These are phyloP conservation scores for Xylariaceae sp. DNA, from an alignment of 2,329 filamentous ascomycete species.

Conservation along the genomic window DNA sequence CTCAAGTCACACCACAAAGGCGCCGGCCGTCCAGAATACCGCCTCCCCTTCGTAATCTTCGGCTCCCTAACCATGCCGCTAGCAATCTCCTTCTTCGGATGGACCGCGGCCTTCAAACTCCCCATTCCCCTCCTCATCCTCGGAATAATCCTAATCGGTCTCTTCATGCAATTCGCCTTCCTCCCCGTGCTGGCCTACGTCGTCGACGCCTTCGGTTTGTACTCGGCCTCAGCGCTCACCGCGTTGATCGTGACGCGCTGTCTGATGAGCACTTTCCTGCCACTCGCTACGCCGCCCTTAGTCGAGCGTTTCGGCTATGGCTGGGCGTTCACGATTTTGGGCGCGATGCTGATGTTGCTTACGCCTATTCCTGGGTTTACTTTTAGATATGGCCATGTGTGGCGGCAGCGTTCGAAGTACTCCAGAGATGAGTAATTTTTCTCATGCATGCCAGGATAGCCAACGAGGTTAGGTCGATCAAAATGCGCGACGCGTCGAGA, in stretches of 20 bases:
- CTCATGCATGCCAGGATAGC: too few species aligned
- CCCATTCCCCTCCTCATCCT: constrained; percentile 44
- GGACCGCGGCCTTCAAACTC: constrained; percentile 43
- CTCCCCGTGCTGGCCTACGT: constrained; percentile 55
- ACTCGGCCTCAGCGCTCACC: constrained; percentile 56
- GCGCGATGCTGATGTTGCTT: constrained; percentile 39
- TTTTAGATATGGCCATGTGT: constrained; percentile 48
- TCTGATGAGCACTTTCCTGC: constrained; percentile 56
- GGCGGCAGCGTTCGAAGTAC: constrained; percentile 51
- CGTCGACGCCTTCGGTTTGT: constrained; percentile 55
- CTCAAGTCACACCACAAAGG: constrained; percentile 41
- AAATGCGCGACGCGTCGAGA: too few species aligned
- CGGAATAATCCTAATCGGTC: constrained; percentile 44
- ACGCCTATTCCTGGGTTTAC: constrained; percentile 51
- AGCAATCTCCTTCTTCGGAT: constrained; percentile 47
- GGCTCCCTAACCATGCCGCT: constrained; percentile 47
- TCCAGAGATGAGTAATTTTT: constrained; percentile 36
- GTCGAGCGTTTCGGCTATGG: constrained; percentile 50
- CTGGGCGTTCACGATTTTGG: constrained; percentile 47
- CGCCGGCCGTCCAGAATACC: constrained; percentile 50
- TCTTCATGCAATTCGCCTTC: constrained; percentile 43
- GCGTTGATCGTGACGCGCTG: constrained; percentile 55
- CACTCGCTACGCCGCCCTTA: constrained; percentile 48
- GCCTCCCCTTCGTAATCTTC: constrained; percentile 51
- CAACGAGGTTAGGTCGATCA: too few species aligned